phyloP scores from a whole-genome alignment of 371 early-diverging fungal genomes.

The Sanchytrium tribonematis region DNA sequence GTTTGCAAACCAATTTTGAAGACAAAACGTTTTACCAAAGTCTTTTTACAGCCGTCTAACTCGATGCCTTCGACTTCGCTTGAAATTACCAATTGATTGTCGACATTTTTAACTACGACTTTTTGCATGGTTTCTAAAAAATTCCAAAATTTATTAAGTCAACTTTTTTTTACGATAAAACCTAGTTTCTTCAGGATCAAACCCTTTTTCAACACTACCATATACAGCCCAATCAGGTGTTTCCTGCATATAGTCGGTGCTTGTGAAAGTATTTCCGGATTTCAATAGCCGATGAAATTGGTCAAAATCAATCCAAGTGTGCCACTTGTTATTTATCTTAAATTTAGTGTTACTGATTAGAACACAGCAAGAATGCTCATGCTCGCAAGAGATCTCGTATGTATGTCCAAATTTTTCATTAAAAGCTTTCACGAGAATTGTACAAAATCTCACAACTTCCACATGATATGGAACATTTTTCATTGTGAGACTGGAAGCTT shows the following conservation, averaged over 20 bases:
- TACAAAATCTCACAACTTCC: conserved; percentile 44
- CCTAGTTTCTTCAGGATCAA: conserved; percentile 42
- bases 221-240: conserved; percentile 47
- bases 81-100: too few relatives aligned
- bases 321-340: conserved; percentile 38
- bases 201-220: conserved; percentile 39
- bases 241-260: conserved; percentile 35
- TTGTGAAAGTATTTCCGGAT: conserved; percentile 30
- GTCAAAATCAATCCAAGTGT: conserved; percentile 48
- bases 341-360: conserved; percentile 35
- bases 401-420: conserved; percentile 22
- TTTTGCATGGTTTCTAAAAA: too few relatives aligned
- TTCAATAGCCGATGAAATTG: conserved; percentile 35
- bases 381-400: conserved; percentile 43
- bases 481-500: conserved; percentile 16
- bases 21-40: neutral
- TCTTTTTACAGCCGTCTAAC: too few relatives aligned
- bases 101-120: too few relatives aligned
- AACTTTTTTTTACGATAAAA: conserved; percentile 29
- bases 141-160: neutral
- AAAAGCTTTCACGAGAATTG: conserved; percentile 20
- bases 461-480: conserved; percentile 35
- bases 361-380: conserved; percentile 42
- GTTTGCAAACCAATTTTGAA: neutral
- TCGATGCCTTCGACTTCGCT: too few relatives aligned